Evolutionary conservation across 495 filamentous ascomycete genomes (phyloP).

Genomic region (Margaritispora aquatica): DNA sequence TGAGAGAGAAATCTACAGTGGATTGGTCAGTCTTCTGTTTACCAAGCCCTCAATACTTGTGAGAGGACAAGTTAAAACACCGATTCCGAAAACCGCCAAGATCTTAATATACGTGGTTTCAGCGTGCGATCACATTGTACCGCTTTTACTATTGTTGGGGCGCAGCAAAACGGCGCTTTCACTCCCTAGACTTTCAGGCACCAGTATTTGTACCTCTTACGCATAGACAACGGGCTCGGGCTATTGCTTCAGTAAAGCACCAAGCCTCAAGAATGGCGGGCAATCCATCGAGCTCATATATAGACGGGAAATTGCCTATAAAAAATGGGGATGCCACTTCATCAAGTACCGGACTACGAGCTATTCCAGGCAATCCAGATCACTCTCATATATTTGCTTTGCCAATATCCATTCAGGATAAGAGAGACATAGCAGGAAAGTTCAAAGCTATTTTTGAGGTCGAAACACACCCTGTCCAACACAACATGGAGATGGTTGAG

Average conservation of each 20-base stretch:
- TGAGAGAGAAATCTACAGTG: too few species aligned
- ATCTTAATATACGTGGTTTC: not conserved
- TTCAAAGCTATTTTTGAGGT: conserved; percentile 17
- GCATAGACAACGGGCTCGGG: not conserved
- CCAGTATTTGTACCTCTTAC: not conserved
- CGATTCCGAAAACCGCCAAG: too few species aligned
- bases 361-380: not conserved
- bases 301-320: not conserved
- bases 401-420: not conserved
- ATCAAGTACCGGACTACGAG: not conserved
- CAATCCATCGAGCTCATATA: not conserved
- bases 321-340: not conserved
- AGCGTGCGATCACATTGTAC: too few species aligned
- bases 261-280: not conserved
- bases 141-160: too few species aligned
- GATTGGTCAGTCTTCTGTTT: too few species aligned
- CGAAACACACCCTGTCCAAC: conserved; percentile 4
- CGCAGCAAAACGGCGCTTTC: not conserved
- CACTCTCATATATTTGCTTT: not conserved
- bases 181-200: not conserved
- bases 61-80: too few species aligned
- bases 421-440: conserved; percentile 7
- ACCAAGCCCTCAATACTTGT: too few species aligned
- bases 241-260: not conserved
- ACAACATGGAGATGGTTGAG: conserved; percentile 11